Evolutionary conservation across 192 early-diverging fungal species (phyloP).

Genomic region (Kappamyces sp.): DNA sequence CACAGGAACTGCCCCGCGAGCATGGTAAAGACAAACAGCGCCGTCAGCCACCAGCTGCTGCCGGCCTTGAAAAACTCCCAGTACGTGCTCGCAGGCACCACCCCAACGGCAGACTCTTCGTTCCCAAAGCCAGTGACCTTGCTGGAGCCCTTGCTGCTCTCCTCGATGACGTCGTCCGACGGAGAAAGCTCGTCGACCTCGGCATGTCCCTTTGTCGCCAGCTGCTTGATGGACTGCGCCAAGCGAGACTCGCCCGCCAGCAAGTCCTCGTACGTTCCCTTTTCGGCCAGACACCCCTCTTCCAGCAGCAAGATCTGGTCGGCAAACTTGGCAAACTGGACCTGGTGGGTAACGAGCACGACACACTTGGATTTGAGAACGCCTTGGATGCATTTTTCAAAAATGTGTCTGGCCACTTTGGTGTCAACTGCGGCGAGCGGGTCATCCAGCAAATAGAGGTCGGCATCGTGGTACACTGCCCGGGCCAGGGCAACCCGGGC

Average conservation of each 20-base stretch:
- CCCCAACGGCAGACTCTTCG: not conserved
- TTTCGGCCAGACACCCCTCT: slow-evolving; percentile 16
- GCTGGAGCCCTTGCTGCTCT: not conserved
- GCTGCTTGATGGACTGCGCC: slow-evolving; percentile 6
- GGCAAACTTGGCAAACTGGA: slow-evolving; percentile 21
- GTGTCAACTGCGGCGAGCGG: slow-evolving; percentile 20
- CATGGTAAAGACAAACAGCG: slow-evolving; percentile 25
- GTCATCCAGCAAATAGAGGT: slow-evolving; percentile 18
- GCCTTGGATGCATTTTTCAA: slow-evolving; percentile 11
- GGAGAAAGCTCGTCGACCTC: not conserved
- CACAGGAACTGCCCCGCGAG: slow-evolving; percentile 27
- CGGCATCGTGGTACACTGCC: slow-evolving; percentile 27
- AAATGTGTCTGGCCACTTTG: slow-evolving; percentile 15
- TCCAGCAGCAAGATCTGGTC: slow-evolving; percentile 38
- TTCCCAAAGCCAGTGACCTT: not conserved
- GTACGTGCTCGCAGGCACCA: slow-evolving; percentile 26
- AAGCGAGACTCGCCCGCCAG: too few species aligned
- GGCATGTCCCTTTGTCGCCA: slow-evolving; percentile 17
- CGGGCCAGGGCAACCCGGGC: slow-evolving; percentile 30
- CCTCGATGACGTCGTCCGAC: not conserved
- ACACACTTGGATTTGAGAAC: slow-evolving; percentile 7
- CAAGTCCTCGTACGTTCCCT: slow-evolving; percentile 18
- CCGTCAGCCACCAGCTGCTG: slow-evolving; percentile 1
- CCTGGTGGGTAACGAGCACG: slow-evolving; percentile 20
- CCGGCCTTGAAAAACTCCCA: slow-evolving; percentile 37